Evolutionary conservation across 2,329 filamentous ascomycete species (phyloP).

Genomic region (Fusarium coffeatum): DNA sequence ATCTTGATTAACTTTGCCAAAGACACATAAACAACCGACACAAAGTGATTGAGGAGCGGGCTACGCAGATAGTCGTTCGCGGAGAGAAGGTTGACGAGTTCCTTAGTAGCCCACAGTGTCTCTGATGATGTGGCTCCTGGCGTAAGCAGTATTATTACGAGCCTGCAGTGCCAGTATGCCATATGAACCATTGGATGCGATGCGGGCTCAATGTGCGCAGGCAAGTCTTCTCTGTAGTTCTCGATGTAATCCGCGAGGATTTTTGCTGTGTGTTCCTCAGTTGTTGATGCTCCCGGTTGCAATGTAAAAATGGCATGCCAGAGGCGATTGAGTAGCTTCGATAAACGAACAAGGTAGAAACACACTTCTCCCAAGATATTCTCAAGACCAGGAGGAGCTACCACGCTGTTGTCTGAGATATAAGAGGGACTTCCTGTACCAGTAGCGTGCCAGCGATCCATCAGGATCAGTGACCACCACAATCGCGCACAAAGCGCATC

Average conservation of each 20-base stretch:
- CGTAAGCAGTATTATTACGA: conserved; percentile 71
- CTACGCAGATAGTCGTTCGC: conserved; percentile 66
- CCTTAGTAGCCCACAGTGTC: conserved; percentile 69
- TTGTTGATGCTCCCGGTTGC: conserved; percentile 50
- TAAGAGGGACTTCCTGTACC: conserved; percentile 71
- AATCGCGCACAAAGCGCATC: conserved; percentile 71
- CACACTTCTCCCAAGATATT: conserved; percentile 70
- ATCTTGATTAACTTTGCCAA: conserved; percentile 69
- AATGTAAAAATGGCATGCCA: conserved; percentile 54
- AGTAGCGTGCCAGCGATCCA: conserved; percentile 80
- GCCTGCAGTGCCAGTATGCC: conserved; percentile 76
- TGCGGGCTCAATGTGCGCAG: conserved; percentile 64
- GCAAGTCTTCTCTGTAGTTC: conserved; percentile 73
- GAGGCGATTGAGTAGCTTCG: conserved; percentile 63
- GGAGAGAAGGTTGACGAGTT: conserved; percentile 69
- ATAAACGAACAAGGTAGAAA: conserved; percentile 74
- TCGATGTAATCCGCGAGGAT: conserved; percentile 60
- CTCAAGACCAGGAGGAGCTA: conserved; percentile 69
- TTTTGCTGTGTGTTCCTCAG: conserved; percentile 50
- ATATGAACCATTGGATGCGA: conserved; percentile 70
- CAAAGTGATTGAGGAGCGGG: conserved; percentile 76
- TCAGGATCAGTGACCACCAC: conserved; percentile 78
- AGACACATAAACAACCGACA: conserved; percentile 68
- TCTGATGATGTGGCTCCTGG: conserved; percentile 66
- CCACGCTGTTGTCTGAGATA: conserved; percentile 71